Base-by-base conservation (phyloP, 495 filamentous ascomycete species). In the Rhypophila decipiens region DNA sequence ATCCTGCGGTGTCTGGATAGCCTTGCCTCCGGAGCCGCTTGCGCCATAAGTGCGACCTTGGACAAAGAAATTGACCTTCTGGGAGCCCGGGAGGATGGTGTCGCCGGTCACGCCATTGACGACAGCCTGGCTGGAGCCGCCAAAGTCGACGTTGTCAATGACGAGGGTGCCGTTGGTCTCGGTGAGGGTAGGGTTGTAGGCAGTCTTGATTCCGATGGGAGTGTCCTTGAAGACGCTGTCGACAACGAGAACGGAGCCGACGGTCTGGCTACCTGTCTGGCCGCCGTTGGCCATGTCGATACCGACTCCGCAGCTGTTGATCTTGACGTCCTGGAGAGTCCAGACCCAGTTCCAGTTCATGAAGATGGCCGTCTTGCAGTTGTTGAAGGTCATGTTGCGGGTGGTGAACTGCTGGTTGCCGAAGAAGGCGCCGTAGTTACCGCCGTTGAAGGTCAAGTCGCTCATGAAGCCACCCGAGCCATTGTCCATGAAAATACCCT, bases 401-500 rank as follows among this genome's bases (percentile, higher is more conserved):
- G 85, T 90, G 5, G 91, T 94, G 66, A 93, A 96, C 64, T 97
- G 91, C 68, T 97, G 91, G 68, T 87, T 95, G 42, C 91, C 91
- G 12, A 94, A 75, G 72, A 89, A 91, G 50, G 85, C 83, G 15
- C 90, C 88, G 58, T 83, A 87, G 48, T 78, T 77, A 56, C 91
- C 91, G 46, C 91, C 91, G 56, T 88, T 88, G 76, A 95, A 95
- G 38, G 76, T 80, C 22, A 96, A 71, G 62, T 96, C 90, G 34
- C 74, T 75, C 84, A 95, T 88, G 69, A 89, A 90, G 45, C 90
- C 90, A 43, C 87, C 90, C 19, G 80, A 85, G 38, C 93, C 94
- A 57, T 96, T 97, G 64, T 97, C 93, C 85, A 96, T 96, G 74
- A 93, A 96, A 61, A 97, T 84, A 59, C 91, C 91, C 68, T 87